Percentiles rank a stretch among this genome's conserved stretches.
Conservation (phyloP, 495 filamentous ascomycete species). For the Tuber microsphaerosporum region DNA sequence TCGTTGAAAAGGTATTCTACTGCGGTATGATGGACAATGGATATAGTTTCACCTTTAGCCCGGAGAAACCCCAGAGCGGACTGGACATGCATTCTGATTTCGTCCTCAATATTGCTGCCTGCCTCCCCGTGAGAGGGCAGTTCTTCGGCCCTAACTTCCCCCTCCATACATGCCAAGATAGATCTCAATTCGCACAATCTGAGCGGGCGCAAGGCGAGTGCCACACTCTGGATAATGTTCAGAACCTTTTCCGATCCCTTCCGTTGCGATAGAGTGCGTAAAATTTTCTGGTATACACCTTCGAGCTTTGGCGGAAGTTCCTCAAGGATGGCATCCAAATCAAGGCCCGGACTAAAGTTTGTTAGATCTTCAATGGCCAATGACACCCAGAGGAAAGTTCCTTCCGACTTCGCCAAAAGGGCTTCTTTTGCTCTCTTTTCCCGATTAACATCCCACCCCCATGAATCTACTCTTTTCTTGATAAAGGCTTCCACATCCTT, state of each 20-base stretch:
- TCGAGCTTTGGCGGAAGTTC: neutral
- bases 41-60: too few species aligned
- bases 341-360: too few species aligned
- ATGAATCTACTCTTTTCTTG: neutral
- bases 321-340: neutral
- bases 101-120: too few species aligned
- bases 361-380: too few species aligned
- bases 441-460: neutral
- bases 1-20: too few species aligned
- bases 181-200: neutral
- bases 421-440: neutral
- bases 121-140: neutral
- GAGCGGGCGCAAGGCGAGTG: neutral
- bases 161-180: neutral
- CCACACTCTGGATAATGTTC: neutral
- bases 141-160: neutral
- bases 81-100: too few species aligned
- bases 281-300: neutral
- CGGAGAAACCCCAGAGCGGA: too few species aligned
- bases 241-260: neutral
- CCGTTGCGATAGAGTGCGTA: neutral
- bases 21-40: too few species aligned
- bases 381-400: neutral
- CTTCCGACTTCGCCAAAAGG: neutral
- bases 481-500: neutral